Percentiles rank a stretch among this genome's conserved stretches.
These are phyloP conservation scores for Hamigera avellanea DNA, from an alignment of 495 filamentous ascomycete species.

Conservation along the genomic window DNA sequence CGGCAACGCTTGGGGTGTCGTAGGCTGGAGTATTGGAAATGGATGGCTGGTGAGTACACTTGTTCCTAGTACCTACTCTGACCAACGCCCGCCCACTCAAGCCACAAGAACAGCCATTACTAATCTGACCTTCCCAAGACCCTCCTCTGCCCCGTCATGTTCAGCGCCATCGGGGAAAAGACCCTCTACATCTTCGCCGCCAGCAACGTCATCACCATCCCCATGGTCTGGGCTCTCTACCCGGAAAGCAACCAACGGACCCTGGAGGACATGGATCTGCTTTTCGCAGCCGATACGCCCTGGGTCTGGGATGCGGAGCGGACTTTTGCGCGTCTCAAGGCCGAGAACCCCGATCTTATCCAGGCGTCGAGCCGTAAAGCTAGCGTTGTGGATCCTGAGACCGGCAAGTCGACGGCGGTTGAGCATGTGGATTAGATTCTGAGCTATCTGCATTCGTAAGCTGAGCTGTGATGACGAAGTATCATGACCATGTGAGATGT, in stretches of 20 bases:
- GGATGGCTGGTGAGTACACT: slow-evolving; percentile 43
- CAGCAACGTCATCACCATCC: slow-evolving; percentile 49
- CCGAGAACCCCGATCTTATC: slow-evolving; percentile 38
- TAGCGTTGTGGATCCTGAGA: slow-evolving; percentile 36
- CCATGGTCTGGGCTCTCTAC: slow-evolving; percentile 58
- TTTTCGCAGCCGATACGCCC: slow-evolving; percentile 47
- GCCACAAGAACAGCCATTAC: not conserved
- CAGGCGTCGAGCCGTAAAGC: slow-evolving; percentile 32
- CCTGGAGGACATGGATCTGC: slow-evolving; percentile 56
- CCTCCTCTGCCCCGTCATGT: slow-evolving; percentile 53
- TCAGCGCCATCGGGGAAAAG: slow-evolving; percentile 48
- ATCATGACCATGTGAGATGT: too few species aligned
- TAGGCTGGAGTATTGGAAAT: slow-evolving; percentile 65
- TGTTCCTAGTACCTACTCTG: too few species aligned
- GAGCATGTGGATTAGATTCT: too few species aligned
- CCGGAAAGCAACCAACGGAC: slow-evolving; percentile 59
- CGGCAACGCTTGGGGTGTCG: slow-evolving; percentile 64
- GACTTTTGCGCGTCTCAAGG: slow-evolving; percentile 41
- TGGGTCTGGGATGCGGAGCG: slow-evolving; percentile 57
- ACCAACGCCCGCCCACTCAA: not conserved
- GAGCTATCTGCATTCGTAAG: too few species aligned
- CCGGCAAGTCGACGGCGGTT: not conserved
- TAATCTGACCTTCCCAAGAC: slow-evolving; percentile 18
- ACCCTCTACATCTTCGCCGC: slow-evolving; percentile 57
- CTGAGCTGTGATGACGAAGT: too few species aligned